Evolutionary conservation across 495 filamentous ascomycete genomes (phyloP).

Genomic region (Neurospora discreta): DNA sequence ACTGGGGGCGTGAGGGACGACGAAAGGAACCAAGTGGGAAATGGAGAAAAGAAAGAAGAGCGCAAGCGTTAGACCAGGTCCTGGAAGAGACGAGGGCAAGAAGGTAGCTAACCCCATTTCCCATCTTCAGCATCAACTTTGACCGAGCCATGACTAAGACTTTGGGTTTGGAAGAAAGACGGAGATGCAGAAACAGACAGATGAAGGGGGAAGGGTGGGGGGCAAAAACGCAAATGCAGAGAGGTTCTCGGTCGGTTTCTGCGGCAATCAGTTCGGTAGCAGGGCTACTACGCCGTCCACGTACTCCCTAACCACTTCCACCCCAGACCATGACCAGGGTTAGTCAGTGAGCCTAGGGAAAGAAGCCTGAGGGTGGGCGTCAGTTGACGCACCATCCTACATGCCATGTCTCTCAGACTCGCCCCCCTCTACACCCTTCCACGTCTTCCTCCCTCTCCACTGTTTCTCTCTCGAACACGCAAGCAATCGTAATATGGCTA

Average conservation of each 20-base stretch:
- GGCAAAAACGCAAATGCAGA: neutral
- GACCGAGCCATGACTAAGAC: neutral
- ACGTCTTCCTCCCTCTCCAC: neutral
- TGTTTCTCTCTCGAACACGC: neutral
- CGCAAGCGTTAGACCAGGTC: neutral
- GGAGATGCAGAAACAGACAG: neutral
- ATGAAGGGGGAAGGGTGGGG: neutral
- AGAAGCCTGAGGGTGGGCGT: neutral
- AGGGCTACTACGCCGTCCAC: neutral
- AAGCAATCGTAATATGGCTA: neutral
- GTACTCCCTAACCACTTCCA: neutral
- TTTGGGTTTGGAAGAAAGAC: neutral
- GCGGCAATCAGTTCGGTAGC: neutral
- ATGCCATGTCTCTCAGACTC: slow-evolving; percentile 4
- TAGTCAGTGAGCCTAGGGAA: neutral
- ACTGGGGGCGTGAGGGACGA: neutral
- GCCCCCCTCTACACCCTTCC: neutral
- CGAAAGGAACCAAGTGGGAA: neutral
- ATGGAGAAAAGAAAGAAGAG: neutral
- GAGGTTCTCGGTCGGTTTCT: neutral
- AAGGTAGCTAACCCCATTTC: neutral
- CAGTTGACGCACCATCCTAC: neutral
- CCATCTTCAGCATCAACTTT: neutral
- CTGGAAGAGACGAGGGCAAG: neutral
- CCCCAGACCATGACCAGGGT: neutral